A percentile compares a stretch with the other conserved stretches of the same genome.
Conservation (phyloP, 371 early-diverging fungal species). For the Mucor mucedo region DNA sequence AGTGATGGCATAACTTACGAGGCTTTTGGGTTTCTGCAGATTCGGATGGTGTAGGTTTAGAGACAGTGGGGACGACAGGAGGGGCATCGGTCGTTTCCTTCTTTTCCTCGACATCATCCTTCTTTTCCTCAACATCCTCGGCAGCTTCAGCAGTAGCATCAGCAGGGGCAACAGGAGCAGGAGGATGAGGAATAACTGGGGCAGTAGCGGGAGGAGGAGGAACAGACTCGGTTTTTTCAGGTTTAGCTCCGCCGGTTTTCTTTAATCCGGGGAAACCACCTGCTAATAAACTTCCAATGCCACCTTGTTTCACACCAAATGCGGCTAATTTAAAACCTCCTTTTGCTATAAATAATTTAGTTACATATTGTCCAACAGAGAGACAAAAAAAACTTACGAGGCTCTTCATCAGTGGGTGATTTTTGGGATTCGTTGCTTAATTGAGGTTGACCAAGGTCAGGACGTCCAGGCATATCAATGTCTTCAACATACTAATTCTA, state of each 20-base stretch:
- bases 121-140: no score
- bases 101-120: no score
- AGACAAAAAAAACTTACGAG: not conserved
- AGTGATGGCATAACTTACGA: not conserved
- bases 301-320: conserved; percentile 84
- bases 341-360: conserved; percentile 19
- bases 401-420: conserved; percentile 29
- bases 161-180: not conserved
- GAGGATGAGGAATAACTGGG: not conserved
- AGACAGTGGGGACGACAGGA: not conserved
- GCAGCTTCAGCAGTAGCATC: conserved; percentile 6
- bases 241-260: conserved; percentile 27
- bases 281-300: conserved; percentile 80
- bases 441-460: conserved; percentile 40
- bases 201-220: not conserved
- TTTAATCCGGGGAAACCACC: conserved; percentile 51
- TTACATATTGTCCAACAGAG: not conserved
- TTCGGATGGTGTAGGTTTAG: conserved; percentile 2
- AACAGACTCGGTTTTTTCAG: conserved; percentile 16
- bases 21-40: not conserved
- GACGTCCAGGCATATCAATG: conserved; percentile 55
- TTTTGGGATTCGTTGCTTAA: conserved; percentile 3
- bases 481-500: conserved; percentile 31
- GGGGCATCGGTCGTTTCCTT: not conserved
- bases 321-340: conserved; percentile 67